These are phyloP conservation scores for bread wheat (Triticum aestivum) DNA, from an alignment of 176 grass and related monocot genomes.

Conservation along the genomic window IWGSC_CS_RefSeq_v2.1 NC_057804.1:23928915-23929414, in stretches of 20 bases:
- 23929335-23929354: neutral
- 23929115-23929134: slow-evolving; percentile 14
- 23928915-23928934: neutral
- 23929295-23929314: neutral
- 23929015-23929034: slow-evolving; percentile 38
- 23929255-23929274: slow-evolving; percentile 7
- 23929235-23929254: slow-evolving; percentile 1
- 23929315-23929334: neutral
- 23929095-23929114: neutral
- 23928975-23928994: slow-evolving; percentile 4
- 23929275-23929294: slow-evolving; percentile 20
- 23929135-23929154: neutral
- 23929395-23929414: neutral
- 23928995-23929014: neutral
- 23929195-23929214: neutral
- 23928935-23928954: slow-evolving; percentile 12
- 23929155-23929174: neutral
- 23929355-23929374: neutral
- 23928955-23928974: neutral
- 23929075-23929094: slow-evolving; percentile 28
- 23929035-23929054: slow-evolving; percentile 15
- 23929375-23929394: neutral
- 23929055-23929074: neutral
- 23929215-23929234: slow-evolving; percentile 27
- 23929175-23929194: slow-evolving; percentile 17